Evolutionary conservation across 2,329 filamentous ascomycete species (phyloP).

Genomic region (Pestalotiopsis sp.): DNA sequence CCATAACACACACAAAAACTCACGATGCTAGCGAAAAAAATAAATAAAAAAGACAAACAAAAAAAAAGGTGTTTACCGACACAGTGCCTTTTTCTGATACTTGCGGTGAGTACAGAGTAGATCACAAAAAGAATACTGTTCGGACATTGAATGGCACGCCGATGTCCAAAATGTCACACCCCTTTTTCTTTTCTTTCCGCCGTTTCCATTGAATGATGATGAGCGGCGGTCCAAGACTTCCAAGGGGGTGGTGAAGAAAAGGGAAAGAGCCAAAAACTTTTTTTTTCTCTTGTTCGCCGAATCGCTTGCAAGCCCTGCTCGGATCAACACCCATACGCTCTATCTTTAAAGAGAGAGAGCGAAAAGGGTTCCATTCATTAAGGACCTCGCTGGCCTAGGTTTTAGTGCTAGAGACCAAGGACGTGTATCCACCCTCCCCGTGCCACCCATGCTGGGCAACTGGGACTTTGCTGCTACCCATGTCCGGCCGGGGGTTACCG

Average conservation of each 20-base stretch:
- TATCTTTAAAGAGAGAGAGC: background rate
- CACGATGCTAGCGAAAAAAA: no score
- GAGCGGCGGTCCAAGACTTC: background rate
- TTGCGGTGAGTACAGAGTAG: background rate
- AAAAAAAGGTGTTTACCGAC: background rate
- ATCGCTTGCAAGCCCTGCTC: background rate
- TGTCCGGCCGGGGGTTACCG: background rate
- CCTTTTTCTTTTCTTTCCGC: background rate
- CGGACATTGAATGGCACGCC: background rate
- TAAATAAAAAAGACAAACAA: no score
- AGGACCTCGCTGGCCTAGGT: background rate
- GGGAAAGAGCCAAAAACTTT: background rate
- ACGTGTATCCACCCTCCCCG: background rate
- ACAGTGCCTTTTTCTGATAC: background rate
- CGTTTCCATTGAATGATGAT: background rate
- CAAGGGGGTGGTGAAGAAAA: background rate
- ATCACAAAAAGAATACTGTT: background rate
- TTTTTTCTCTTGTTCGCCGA: background rate
- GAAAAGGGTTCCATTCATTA: background rate
- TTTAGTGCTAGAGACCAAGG: background rate
- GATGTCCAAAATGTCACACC: background rate
- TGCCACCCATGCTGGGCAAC: background rate
- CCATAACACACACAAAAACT: no score
- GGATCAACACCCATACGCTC: background rate
- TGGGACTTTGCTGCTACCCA: no score